Evolutionary conservation across 2,329 filamentous ascomycete genomes (phyloP).

Genomic region (Clonostachys rhizophaga): DNA sequence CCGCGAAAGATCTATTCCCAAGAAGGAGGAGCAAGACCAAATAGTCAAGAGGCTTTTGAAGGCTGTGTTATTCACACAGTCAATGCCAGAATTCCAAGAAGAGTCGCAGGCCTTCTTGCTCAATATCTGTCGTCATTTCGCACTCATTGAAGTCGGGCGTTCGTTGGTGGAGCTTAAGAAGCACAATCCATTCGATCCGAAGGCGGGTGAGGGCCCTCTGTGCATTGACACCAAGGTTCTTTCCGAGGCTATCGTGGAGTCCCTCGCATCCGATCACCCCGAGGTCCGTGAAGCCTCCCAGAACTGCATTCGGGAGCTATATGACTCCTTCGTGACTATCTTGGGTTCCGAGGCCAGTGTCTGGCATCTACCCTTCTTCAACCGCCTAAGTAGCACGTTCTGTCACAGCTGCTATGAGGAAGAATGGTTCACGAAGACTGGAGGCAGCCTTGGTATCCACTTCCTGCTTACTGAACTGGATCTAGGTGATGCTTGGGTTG

Average conservation of each 20-base stretch:
- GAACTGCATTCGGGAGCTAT: slow-evolving; percentile 70
- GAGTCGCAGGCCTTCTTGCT: slow-evolving; percentile 72
- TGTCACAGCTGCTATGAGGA: slow-evolving; percentile 96
- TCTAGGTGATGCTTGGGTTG: slow-evolving; percentile 79
- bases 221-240: slow-evolving; percentile 83
- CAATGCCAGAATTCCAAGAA: slow-evolving; percentile 72
- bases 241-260: slow-evolving; percentile 86
- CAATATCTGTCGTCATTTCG: slow-evolving; percentile 84
- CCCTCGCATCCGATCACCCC: slow-evolving; percentile 77
- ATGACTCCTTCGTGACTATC: slow-evolving; percentile 70
- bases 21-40: slow-evolving; percentile 80
- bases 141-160: slow-evolving; percentile 81
- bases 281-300: slow-evolving; percentile 81
- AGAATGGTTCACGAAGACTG: slow-evolving; percentile 98
- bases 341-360: slow-evolving; percentile 72
- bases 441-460: slow-evolving; percentile 85
- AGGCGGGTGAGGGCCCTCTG: slow-evolving; percentile 80
- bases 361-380: slow-evolving; percentile 78
- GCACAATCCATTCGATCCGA: slow-evolving; percentile 76
- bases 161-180: slow-evolving; percentile 80
- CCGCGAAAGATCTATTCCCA: slow-evolving; percentile 75
- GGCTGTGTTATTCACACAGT: slow-evolving; percentile 80
- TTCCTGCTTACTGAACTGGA: slow-evolving; percentile 81
- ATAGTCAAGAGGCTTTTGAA: slow-evolving; percentile 84
- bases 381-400: slow-evolving; percentile 75